Base-by-base conservation (phyloP, 768 basidiomycete genomes). In the Scleroderma citrinum region DNA sequence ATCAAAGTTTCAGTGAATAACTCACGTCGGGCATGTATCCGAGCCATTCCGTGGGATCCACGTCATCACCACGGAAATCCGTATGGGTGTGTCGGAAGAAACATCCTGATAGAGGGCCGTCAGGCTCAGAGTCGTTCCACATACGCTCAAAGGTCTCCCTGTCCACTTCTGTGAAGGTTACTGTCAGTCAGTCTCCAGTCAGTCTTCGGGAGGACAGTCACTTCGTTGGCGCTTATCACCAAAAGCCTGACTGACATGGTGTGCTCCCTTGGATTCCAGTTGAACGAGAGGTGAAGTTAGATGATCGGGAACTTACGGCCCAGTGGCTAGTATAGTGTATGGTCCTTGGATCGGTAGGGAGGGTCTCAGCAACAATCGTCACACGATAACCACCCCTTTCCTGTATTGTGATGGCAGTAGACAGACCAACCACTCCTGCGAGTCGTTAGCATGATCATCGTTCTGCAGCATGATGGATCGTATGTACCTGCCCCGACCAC, bases 321-420 rank as follows among this genome's bases (percentile, higher is more conserved):
- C 89, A 91, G 30, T 78, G 78, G 61, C 85, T 87, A 2, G 90
- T 87, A 56, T 87, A 92, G 46, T 75, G 74, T 60, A 85, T 82
- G n/a, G 73, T 75, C 66, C 83, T 83, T 1, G 79, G 75, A 62
- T 92, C 90, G 34, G 73, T 81, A 0, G 89, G 88, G 35, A 90
- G 71, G 2, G 74, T 70, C 45, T 88, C 85, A 0, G 89, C 83
- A 11, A 91, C 65, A 45, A 92, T 73, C 2, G 79, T 80, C 16
- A 91, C 87, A 3, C 69, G 66, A 58, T 85, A 84, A 5, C 69
- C 72, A 8, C 78, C 78, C 14, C 70, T 71, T 55, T 84, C 79
- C 60, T 87, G 86, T 11, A 89, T 69, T 55, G 74, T 80, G 30
- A 90, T 55, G 0, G 87, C 89, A 4, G 87, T 85, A 1, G 86